A percentile compares a stretch with the other conserved stretches of the same genome.
Conservation (phyloP, 2,329 filamentous ascomycete genomes). For the Beauveria varroae region DNA sequence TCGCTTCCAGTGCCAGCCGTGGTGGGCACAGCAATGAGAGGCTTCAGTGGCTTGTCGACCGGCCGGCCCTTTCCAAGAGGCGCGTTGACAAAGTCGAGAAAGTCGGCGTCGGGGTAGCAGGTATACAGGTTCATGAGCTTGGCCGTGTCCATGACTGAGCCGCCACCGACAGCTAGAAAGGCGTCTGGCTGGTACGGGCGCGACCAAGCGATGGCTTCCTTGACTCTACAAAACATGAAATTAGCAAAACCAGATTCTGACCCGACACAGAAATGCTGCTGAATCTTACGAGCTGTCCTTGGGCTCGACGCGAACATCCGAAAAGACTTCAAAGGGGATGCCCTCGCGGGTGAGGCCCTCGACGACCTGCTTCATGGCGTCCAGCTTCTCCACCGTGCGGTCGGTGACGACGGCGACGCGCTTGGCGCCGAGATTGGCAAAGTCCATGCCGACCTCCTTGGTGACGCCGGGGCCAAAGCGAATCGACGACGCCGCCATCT, state of each 20-base stretch:
- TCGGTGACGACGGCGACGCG: conserved; percentile 92
- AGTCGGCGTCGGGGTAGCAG: conserved; percentile 83
- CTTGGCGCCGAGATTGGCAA: conserved; percentile 82
- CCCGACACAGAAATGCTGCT: not conserved
- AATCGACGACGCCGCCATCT: conserved; percentile 94
- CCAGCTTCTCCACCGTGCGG: conserved; percentile 67
- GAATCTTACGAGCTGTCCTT: conserved; percentile 78
- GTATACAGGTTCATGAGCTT: conserved; percentile 98
- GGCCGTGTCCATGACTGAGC: conserved; percentile 94
- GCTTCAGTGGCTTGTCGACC: conserved; percentile 61
- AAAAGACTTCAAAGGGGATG: conserved; percentile 73
- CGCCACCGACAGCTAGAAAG: conserved; percentile 81
- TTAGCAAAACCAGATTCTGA: not conserved
- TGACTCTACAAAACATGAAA: conserved; percentile 48
- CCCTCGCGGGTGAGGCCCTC: conserved; percentile 74
- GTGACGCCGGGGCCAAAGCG: conserved; percentile 90
- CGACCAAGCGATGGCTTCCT: conserved; percentile 80
- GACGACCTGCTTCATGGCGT: conserved; percentile 83
- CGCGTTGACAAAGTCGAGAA: conserved; percentile 96
- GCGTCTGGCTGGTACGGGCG: conserved; percentile 78
- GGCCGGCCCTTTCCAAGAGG: conserved; percentile 82
- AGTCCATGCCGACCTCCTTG: conserved; percentile 96
- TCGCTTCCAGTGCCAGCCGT: conserved; percentile 84
- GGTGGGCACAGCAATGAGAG: conserved; percentile 76
- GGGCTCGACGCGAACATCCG: conserved; percentile 76